Evolutionary conservation across 2,329 filamentous ascomycete species (phyloP).

Genomic region (Curvularia eragrostidis): DNA sequence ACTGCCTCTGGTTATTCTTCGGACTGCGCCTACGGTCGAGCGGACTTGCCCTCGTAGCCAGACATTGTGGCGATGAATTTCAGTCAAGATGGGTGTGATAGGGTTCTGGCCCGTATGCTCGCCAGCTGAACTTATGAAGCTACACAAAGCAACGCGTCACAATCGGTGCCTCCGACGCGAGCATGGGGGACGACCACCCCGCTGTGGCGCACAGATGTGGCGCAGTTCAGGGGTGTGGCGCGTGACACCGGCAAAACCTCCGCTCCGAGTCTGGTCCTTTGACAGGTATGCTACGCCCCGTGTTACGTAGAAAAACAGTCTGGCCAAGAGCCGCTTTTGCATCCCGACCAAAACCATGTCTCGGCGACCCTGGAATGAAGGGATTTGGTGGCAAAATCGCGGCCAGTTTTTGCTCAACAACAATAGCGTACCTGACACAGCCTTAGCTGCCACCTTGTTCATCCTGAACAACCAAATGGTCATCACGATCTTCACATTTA

Average conservation of each 20-base stretch:
- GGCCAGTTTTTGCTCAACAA: background rate
- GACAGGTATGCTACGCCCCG: no score
- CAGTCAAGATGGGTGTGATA: constrained; percentile 18
- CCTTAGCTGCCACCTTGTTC: background rate
- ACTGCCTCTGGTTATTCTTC: constrained; percentile 46
- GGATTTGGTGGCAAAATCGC: background rate
- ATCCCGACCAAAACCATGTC: background rate
- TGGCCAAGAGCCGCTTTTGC: background rate
- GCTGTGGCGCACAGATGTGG: constrained; percentile 9
- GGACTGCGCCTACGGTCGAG: constrained; percentile 11
- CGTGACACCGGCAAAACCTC: background rate
- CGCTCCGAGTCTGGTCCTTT: background rate
- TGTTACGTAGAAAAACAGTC: no score
- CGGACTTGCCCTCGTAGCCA: constrained; percentile 54
- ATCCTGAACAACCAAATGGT: background rate
- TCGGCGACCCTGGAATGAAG: background rate
- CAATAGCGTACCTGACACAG: background rate
- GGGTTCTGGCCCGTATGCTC: constrained; percentile 5
- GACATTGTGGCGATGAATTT: constrained; percentile 48
- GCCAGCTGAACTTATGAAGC: constrained; percentile 20
- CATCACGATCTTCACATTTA: background rate
- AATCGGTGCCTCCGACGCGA: constrained; percentile 14
- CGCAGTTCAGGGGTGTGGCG: background rate
- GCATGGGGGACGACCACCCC: constrained; percentile 9
- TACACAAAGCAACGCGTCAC: constrained; percentile 21